Evolutionary conservation across 176 grass and related monocot genomes (phyloP).

Genomic region (Poa annua): DNA sequence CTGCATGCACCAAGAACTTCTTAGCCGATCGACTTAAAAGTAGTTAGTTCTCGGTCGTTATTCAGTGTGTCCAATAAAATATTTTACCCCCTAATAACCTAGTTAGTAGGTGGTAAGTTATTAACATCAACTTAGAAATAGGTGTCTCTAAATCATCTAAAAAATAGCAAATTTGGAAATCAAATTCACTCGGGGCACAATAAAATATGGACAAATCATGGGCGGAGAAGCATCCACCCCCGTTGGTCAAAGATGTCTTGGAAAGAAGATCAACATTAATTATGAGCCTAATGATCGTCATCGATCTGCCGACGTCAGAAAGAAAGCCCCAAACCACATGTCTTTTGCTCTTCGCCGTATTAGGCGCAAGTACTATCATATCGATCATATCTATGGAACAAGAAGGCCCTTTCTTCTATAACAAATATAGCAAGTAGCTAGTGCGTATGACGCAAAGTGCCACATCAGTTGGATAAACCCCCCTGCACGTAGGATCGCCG

Average conservation of each 20-base stretch:
- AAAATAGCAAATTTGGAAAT: background rate
- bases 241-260: slow-evolving; percentile 11
- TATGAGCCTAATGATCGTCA: slow-evolving; percentile 38
- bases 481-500: background rate
- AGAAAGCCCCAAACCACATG: background rate
- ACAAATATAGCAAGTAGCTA: background rate
- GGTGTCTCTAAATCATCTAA: background rate
- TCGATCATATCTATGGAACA: background rate
- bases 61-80: too few species aligned
- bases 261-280: background rate
- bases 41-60: too few species aligned
- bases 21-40: too few species aligned
- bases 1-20: too few species aligned
- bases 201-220: background rate
- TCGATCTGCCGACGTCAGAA: slow-evolving; percentile 41
- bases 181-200: background rate
- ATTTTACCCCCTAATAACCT: too few species aligned
- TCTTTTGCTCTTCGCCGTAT: slow-evolving; percentile 31
- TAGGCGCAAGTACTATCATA: background rate
- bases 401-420: background rate
- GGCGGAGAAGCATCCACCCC: background rate
- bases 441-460: slow-evolving; percentile 33
- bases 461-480: slow-evolving; percentile 61
- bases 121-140: too few species aligned
- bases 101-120: too few species aligned